Evolutionary conservation across 176 grass and related monocot genomes (phyloP), one percentile per base, ranked within the genome.

Genomic region (Triticum turgidum): DNA sequence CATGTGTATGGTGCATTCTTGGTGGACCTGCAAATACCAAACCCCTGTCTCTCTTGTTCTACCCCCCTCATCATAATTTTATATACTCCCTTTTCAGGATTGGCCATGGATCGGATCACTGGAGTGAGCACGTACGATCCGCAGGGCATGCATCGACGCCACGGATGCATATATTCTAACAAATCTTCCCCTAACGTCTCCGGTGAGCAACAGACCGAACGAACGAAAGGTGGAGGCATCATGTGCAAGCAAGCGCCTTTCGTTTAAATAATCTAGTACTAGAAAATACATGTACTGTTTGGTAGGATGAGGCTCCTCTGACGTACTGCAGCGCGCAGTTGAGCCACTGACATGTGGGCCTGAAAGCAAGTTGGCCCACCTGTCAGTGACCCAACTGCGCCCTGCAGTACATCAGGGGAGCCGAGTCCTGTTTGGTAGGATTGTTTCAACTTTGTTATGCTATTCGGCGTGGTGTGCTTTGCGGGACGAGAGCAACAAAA

Each of bases 111-210:
- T 24, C 24, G 34, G 35, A 12, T 42, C 41, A n/a, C 68, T n/a
- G 54, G 49, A 38, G 22, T 0, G 71, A 63, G 11, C 5, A 34
- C 37, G 27, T 65, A 61, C 52, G 5, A 56, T 56, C 4, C 12
- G 20, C 68, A 5, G 30, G 30, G 34, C 58, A 38, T 15, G 15
- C 27, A 84, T 76, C 61, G 17, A 12, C 33, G 14, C 7, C 64
- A 76, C 47, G 11, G 0, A 71, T n/a, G 10, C 3, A 45, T 11
- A 70, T 25, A 64, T 15, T 32, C 1, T 70, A 78, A 2, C 24
- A n/a, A 24, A 51, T 74, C 63, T 86, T 71, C 18, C 11, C 61
- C 83, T 56, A 86, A 86, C 79, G 88, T 86, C 88, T 77, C 76
- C 73, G 20, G 25, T 27, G 17, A 30, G 32, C 11, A 67, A 42